Evolutionary conservation across 2,329 filamentous ascomycete genomes (phyloP), one percentile per base, ranked within the genome.

Genomic region (Scleromitrula shiraiana): DNA sequence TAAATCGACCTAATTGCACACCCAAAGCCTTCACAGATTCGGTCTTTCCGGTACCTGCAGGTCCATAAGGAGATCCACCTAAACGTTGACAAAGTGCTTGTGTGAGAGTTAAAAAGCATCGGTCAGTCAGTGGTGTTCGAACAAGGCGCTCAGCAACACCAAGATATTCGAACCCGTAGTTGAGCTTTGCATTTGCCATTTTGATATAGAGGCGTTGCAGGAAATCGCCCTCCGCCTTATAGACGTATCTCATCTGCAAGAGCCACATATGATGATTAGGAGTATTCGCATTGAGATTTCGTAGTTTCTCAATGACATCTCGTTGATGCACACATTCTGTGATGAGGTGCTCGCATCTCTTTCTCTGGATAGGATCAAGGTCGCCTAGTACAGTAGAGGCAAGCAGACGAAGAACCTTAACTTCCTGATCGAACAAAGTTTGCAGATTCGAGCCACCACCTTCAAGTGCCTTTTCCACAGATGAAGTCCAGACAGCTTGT

Each of bases 281-380:
- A 7, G 83, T 81, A 43, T 75, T 79, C 22, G 93, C 93, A 49
- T 84, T 83, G 38, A 79, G 74, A 38, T 83, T 77, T 40, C 90
- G 77, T 22, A 99, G 79, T 66, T 88, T 94, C 62, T 91, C 85
- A 55, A 97, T 93, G 15, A 85, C 80, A 66, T 98, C 93, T 52
- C 93, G 85, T 67, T 99, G 94, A 65, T 98, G 93, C 12, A 99
- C 93, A 63, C 93, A 97, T 65, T 98, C 94, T 0, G 94, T 99
- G 63, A 99, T 98, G 56, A 98, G 78, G 67, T 96, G 91, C 66
- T 99, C 93, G 67, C 91, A 98, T 72, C 95, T 96, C 75, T 95
- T 95, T 53, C 93, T 80, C 62, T 86, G 80, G 41, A 96, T 85
- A 6, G 88, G 73, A 56, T 90, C 85, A 19, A 98, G 77, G 61